Evolutionary conservation across 2,329 filamentous ascomycete species (phyloP), one percentile per base, ranked within the genome.

Genomic region (Nemania diffusa): DNA sequence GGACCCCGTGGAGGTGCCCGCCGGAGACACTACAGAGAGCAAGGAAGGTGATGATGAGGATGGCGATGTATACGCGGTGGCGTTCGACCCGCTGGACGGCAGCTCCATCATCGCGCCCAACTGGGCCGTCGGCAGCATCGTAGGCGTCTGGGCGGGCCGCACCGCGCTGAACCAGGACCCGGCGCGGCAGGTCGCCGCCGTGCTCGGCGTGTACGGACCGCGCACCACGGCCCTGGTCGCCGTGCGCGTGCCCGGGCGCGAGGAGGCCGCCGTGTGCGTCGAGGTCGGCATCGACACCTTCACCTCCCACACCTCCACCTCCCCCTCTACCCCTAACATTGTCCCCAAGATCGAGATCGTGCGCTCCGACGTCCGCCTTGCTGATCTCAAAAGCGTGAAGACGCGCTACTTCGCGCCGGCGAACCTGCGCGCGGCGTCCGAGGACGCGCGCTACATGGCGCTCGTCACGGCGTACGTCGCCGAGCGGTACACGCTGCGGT

Each of bases 61-160:
- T 5, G 59, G 2, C 34, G 59, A 7, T 20, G 73, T 78, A 29
- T 90, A 90, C 76, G 84, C 87, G 0, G 77, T 89, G 8, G 87
- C 87, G 0, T 90, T 90, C 71, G 88, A 90, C 71, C 88, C 88
- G 0, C 82, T 90, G 0, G 88, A 90, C 70, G 88, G 88, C 11
- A 88, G 85, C 75, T 89, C 85, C 68, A 88, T 88, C 72, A 87
- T 88, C 50, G 84, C 80, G 0, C 81, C 86, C 1, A 88, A 88
- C 73, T 88, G 85, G 85, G 81, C 84, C 0, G 86, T 88, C 8
- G 86, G 86, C 24, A 84, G 87, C 53, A 90, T 90, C 67, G 77
- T 89, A 17, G 87, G 88, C 7, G 77, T 90, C 44, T 90, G 88
- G 86, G 81, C 84, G 32, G 85, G 85, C 2, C 42, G 70, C 0